Evolutionary conservation across 1,139 yeast genomes (phyloP), one percentile per base, ranked within the genome.

Genomic region (Suhomyces maxii): DNA sequence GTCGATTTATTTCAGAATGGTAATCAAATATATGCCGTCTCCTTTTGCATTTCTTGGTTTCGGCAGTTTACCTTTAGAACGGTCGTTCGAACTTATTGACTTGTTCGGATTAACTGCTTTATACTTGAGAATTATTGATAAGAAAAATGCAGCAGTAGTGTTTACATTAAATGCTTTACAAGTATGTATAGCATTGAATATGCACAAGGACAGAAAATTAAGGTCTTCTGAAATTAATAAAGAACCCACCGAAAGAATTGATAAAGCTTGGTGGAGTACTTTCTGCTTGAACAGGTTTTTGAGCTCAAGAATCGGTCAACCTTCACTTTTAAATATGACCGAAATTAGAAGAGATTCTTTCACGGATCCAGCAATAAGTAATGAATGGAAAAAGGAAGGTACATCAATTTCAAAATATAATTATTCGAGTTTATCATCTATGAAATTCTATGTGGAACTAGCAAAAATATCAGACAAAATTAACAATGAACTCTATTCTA

Each of bases 261-360:
- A 45, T 11, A 45, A 53, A 36, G 46, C 63, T 1, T 64, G 64
- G 56, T 65, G 69, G 69, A 56, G 66, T 5, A 57, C 58, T 1
- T 65, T 55, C 42, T 65, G 69, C 47, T 49, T 65, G 28, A 65
- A 65, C 44, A 53, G 69, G n/a, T 65, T 63, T 44, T 54, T 52
- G 36, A 55, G 60, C 37, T 51, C 59, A 10, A 53, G 69, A 47
- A 58, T 64, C 18, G 68, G 68, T 1, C 64, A 61, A 34, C 68
- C 69, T 6, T 49, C 63, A 25, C 47, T 65, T 10, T 42, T 65
- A n/a, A 44, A 53, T 3, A 50, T 48, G 28, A 52, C 50, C 8
- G 52, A 49, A 34, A 47, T 49, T 7, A 41, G 45, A 30, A 13
- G n/a, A 3, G 37, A 33, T 35, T 35, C 34, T 23, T 23, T 30